phyloP scores from a whole-genome alignment of 208 protist species.

The Leishmania major region DNA sequence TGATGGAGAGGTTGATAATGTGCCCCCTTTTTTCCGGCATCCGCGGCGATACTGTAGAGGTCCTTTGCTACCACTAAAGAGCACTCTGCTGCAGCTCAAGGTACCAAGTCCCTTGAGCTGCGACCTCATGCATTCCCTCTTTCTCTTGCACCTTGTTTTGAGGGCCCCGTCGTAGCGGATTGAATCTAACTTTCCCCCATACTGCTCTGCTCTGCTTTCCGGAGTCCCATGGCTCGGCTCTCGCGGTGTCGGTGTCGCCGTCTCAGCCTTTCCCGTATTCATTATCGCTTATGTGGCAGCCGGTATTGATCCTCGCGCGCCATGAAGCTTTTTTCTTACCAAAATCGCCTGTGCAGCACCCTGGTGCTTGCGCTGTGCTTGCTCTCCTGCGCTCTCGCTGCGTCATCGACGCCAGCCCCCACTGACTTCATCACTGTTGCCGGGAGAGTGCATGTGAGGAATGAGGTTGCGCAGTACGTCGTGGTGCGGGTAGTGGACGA shows the following conservation, averaged over 20 bases:
- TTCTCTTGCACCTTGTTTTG: neutral
- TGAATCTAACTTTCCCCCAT: neutral
- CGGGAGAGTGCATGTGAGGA: slow-evolving; percentile 53
- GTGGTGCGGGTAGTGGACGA: slow-evolving; percentile 66
- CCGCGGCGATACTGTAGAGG: neutral
- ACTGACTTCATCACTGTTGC: slow-evolving; percentile 35
- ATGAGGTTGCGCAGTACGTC: slow-evolving; percentile 48
- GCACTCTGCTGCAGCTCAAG: neutral
- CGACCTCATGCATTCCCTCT: neutral
- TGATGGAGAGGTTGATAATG: neutral
- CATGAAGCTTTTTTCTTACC: slow-evolving; percentile 4
- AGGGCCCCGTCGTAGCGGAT: neutral
- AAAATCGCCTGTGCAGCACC: neutral
- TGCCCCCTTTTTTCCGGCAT: neutral
- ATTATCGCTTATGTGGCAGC: neutral
- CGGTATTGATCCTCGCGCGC: neutral
- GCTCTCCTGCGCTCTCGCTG: slow-evolving; percentile 1
- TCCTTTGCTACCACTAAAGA: slow-evolving; percentile 6
- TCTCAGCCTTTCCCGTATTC: neutral
- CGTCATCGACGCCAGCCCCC: neutral
- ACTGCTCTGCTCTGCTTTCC: neutral
- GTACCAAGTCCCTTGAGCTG: neutral
- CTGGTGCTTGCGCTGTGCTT: slow-evolving; percentile 20
- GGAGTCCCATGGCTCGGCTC: neutral
- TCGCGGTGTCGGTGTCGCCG: neutral